Evolutionary conservation across 495 filamentous ascomycete species (phyloP).

Genomic region (Neurospora sp.): DNA sequence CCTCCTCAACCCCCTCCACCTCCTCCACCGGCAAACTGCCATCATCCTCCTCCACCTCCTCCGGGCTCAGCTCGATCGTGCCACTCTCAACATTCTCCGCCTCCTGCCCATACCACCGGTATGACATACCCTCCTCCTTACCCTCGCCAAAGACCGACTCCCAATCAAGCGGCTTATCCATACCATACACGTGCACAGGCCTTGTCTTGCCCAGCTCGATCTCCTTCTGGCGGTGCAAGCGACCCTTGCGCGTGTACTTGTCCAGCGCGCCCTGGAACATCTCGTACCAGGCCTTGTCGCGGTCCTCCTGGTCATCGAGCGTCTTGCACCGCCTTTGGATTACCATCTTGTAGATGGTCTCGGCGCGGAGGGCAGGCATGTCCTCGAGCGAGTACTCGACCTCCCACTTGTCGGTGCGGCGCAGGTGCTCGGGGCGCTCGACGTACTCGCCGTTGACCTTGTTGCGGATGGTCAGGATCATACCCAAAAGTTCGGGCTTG

Average conservation of each 20-base stretch:
- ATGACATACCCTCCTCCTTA: neutral
- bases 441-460: slow-evolving; percentile 59
- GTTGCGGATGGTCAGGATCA: slow-evolving; percentile 62
- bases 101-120: neutral
- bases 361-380: slow-evolving; percentile 25
- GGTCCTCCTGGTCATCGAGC: slow-evolving; percentile 20
- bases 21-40: neutral
- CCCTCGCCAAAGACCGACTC: slow-evolving; percentile 19
- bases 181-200: slow-evolving; percentile 25
- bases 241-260: slow-evolving; percentile 16
- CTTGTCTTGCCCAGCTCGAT: slow-evolving; percentile 1
- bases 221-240: slow-evolving; percentile 17
- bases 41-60: neutral
- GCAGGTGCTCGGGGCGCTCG: slow-evolving; percentile 46
- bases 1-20: neutral
- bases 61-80: neutral
- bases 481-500: slow-evolving; percentile 41
- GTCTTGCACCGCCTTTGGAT: slow-evolving; percentile 41
- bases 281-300: slow-evolving; percentile 28
- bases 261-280: slow-evolving; percentile 28
- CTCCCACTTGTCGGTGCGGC: slow-evolving; percentile 49
- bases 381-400: slow-evolving; percentile 70
- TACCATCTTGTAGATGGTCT: slow-evolving; percentile 39
- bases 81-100: neutral
- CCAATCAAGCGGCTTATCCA: slow-evolving; percentile 12